Base-by-base conservation (phyloP, 148 eudicot species). In the Cornus florida region DNA sequence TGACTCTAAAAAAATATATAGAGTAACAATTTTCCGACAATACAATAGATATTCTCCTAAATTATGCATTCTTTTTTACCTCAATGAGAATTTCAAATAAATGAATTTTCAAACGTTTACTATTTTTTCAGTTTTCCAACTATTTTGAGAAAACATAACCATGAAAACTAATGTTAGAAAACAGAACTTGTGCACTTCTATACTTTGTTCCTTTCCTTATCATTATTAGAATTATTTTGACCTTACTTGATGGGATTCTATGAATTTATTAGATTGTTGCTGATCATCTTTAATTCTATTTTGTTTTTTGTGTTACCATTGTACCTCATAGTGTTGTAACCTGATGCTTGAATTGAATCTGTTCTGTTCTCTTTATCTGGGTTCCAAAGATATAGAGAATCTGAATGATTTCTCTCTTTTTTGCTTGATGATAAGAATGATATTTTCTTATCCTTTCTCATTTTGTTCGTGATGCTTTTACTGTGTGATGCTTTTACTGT, bases 321-420 rank as follows among this genome's bases (percentile, higher is more conserved):
- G 28, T 43, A 24, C 67, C 28, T 67, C 72, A 57, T 81, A 33
- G 28, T 73, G 43, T 53, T 32, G 14, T 75, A n/a, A 19, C 0
- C 22, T 22, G 59, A 69, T 62, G 43, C 46, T 79, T 19, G 50
- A 72, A 74, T 48, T 70, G 41, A 8, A 28, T 81, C 31, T 80
- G 57, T 73, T 53, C 17, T 16, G 17, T 72, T 70, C 65, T 39
- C 6, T 31, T 71, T 78, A 43, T 72, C 38, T 73, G 69, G 35
- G 69, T 50, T 43, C 64, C 69, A 62, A 72, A 79, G 81, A 72
- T 74, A 76, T 82, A 81, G 71, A 32, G 85, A 80, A 87, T 84
- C 87, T 71, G 77, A 75, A 77, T 84, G 84, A 35, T 67, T 31
- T 82, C 46, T 17, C 33, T 41, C 10, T n/a, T n/a, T 67, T 74